Evolutionary conservation across 208 protist genomes (phyloP).

Genomic region (Trypanosoma cruzi): DNA sequence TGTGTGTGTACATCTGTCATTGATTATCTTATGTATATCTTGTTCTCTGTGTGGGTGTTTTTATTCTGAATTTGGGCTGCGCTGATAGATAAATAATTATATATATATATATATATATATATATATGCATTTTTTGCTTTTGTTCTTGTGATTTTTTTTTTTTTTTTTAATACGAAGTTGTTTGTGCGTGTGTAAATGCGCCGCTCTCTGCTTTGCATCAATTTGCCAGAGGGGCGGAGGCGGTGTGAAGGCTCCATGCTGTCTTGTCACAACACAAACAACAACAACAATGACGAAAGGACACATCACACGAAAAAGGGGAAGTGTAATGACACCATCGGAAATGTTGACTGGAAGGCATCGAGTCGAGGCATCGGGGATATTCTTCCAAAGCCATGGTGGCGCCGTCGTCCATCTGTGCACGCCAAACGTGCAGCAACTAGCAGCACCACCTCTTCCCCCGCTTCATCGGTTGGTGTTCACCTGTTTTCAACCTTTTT

Average conservation of each 20-base stretch:
- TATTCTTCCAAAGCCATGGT: slow-evolving; percentile 6
- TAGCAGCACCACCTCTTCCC: neutral
- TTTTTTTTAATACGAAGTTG: neutral
- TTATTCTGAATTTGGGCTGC: no score
- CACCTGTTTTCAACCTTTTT: slow-evolving; percentile 29
- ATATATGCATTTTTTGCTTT: slow-evolving; percentile 24
- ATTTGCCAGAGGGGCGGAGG: neutral
- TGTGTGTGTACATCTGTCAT: no score
- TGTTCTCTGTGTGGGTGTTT: no score
- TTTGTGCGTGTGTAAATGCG: neutral
- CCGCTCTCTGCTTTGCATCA: neutral
- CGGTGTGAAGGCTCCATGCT: neutral
- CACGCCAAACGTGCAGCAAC: neutral
- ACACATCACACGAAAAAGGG: neutral
- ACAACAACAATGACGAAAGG: neutral
- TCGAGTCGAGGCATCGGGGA: neutral
- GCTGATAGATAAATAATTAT: no score
- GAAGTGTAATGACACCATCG: neutral
- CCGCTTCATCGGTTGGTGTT: neutral
- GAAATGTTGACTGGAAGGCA: neutral
- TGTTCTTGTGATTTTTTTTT: slow-evolving; percentile 7
- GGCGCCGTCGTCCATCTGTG: neutral
- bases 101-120: no score
- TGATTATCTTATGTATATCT: no score
- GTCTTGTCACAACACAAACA: neutral